Percentiles rank a stretch among this genome's conserved stretches.
Conservation (phyloP, 352 stramenopile genomes). For the Aphanomyces stellatus region DNA sequence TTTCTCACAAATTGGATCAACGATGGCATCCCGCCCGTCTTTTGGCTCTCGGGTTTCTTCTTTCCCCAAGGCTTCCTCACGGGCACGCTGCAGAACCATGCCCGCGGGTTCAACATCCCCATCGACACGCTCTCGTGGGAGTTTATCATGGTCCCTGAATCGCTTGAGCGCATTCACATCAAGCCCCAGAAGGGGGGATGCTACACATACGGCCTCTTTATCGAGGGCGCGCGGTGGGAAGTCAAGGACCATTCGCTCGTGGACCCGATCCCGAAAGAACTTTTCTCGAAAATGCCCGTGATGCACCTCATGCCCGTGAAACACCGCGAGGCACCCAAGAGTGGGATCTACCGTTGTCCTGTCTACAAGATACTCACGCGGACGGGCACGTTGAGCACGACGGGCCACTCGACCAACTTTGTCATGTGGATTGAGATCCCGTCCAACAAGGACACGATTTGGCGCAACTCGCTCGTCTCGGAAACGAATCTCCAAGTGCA, state of each 20-base stretch:
- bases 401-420: slow-evolving; percentile 96
- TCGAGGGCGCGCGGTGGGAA: slow-evolving; percentile 89
- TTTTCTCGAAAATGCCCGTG: slow-evolving; percentile 48
- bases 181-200: slow-evolving; percentile 64
- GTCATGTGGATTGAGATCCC: slow-evolving; percentile 96
- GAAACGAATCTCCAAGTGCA: slow-evolving; percentile 89
- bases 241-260: slow-evolving; percentile 33
- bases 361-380: slow-evolving; percentile 88
- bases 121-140: slow-evolving; percentile 90
- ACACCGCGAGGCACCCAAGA: slow-evolving; percentile 36
- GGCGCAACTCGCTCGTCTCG: slow-evolving; percentile 85
- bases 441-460: slow-evolving; percentile 64
- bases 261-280: slow-evolving; percentile 37
- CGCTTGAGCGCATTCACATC: slow-evolving; percentile 39
- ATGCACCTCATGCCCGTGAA: slow-evolving; percentile 75
- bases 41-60: slow-evolving; percentile 90
- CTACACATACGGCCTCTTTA: slow-evolving; percentile 88
- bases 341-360: slow-evolving; percentile 78
- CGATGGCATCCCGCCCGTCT: slow-evolving; percentile 65
- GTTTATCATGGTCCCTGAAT: slow-evolving; percentile 72
- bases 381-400: slow-evolving; percentile 90
- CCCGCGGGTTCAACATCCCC: slow-evolving; percentile 75
- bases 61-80: slow-evolving; percentile 90
- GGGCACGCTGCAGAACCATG: slow-evolving; percentile 89
- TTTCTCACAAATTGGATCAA: slow-evolving; percentile 72